Base-by-base conservation (phyloP, 2,329 filamentous ascomycete genomes). In the Hypoxylon sp. region DNA sequence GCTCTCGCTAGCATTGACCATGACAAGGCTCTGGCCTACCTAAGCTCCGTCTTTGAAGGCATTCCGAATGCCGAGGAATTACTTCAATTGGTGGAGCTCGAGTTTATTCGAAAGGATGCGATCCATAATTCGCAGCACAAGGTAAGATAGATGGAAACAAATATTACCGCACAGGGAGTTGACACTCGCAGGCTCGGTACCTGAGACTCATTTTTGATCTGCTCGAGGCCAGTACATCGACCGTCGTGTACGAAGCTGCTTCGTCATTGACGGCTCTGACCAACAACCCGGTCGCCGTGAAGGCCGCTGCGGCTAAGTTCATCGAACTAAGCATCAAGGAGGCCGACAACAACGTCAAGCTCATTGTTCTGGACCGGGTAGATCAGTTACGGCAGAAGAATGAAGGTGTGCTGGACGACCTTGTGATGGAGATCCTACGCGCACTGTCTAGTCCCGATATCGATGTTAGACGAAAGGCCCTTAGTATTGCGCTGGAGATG, bases 31-130 rank as follows among this genome's bases (percentile, higher is more conserved):
- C 83, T 98, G 38, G 87, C 92, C 72, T 98, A 97, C 77, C 83
- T 99, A 45, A 94, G 91, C 79, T 88, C 88, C 30, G 92, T 96
- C 2, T 97, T 99, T 71, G 96, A 98, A 72, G 91, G 93, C 11
- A 93, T 99, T 53, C 91, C 93, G 33, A 97, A 97, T 75, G 92
- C 95, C 61, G 95, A 97, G 77, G 96, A 98, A 78, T 85, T 99
- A 64, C 83, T 98, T 65, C 94, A 98, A 77, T 85, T 99, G 68
- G 93, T 94, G 4, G 93, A 98, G 79, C 86, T 99, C 18, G 96
- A 98, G 78, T 99, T 99, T 78, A 97, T 99, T 74, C 89, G 96
- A 74, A 98, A 97, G 79, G 96, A 99, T 83, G 94, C 96, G n/a
- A 85, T 97, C 45, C 90, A 95, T 73, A 98, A 98, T 79, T 85